phyloP scores from a whole-genome alignment of 2,329 filamentous ascomycete genomes.

The Paecilomyces variotii region DNA sequence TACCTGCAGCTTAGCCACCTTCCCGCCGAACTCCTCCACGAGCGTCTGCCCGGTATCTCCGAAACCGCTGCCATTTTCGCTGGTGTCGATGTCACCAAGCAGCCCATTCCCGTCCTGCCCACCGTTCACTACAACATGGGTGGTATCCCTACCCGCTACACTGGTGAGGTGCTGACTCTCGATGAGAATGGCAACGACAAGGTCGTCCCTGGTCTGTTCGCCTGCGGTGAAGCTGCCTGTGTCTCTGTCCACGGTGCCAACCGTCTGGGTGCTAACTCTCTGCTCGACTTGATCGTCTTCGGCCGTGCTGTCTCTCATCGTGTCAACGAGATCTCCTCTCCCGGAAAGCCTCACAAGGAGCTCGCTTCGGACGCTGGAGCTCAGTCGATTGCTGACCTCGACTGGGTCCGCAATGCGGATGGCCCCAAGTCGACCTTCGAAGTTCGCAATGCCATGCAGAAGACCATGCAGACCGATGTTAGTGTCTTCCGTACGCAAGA shows the following conservation, averaged over 20 bases:
- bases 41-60: slow-evolving; percentile 96
- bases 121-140: slow-evolving; percentile 99
- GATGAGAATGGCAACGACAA: slow-evolving; percentile 82
- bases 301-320: slow-evolving; percentile 96
- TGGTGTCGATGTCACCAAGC: slow-evolving; percentile 93
- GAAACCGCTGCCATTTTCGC: slow-evolving; percentile 97
- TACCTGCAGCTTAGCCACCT: slow-evolving; percentile 96
- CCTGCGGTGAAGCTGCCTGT: slow-evolving; percentile 93
- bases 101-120: slow-evolving; percentile 91
- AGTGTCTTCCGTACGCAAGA: slow-evolving; percentile 94
- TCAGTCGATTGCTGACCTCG: slow-evolving; percentile 76
- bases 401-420: slow-evolving; percentile 73
- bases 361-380: slow-evolving; percentile 79
- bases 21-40: slow-evolving; percentile 82
- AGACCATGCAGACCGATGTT: slow-evolving; percentile 96
- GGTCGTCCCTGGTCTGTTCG: slow-evolving; percentile 89
- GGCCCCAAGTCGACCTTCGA: slow-evolving; percentile 84
- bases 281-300: slow-evolving; percentile 95
- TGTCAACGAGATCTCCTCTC: slow-evolving; percentile 87
- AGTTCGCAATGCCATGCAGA: slow-evolving; percentile 88
- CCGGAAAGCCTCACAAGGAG: slow-evolving; percentile 71
- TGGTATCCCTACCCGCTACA: slow-evolving; percentile 96
- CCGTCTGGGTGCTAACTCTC: slow-evolving; percentile 94
- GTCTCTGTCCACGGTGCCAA: slow-evolving; percentile 98
- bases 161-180: slow-evolving; percentile 86